A percentile compares a stretch with the other conserved stretches of the same genome.
phyloP scores from a whole-genome alignment of 2,329 filamentous ascomycete species.

The Aspergillus sp. region DNA sequence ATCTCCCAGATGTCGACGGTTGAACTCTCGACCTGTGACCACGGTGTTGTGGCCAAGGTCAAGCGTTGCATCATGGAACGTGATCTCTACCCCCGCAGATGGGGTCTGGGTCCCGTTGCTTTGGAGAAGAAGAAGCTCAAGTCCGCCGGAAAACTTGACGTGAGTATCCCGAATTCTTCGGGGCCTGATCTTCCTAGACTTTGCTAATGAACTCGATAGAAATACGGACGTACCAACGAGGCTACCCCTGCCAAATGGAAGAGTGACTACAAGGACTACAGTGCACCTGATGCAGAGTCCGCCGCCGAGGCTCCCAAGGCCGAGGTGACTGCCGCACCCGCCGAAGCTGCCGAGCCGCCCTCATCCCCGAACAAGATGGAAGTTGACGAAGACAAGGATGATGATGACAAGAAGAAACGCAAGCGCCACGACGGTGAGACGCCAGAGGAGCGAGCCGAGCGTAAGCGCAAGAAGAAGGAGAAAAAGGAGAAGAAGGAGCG shows the following conservation, averaged over 20 bases:
- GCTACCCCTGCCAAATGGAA: slow-evolving; percentile 93
- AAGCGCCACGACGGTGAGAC: slow-evolving; percentile 58
- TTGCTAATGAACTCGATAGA: slow-evolving; percentile 50
- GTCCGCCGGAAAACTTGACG: slow-evolving; percentile 92
- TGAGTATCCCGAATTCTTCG: slow-evolving; percentile 35
- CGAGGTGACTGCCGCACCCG: slow-evolving; percentile 30
- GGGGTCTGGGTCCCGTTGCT: slow-evolving; percentile 92
- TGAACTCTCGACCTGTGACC: slow-evolving; percentile 93
- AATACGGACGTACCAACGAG: slow-evolving; percentile 91
- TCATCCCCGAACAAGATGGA: slow-evolving; percentile 42
- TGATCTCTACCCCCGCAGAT: slow-evolving; percentile 92
- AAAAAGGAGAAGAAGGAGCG: slow-evolving; percentile 61
- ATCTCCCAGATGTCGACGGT: slow-evolving; percentile 98
- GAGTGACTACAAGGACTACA: slow-evolving; percentile 87
- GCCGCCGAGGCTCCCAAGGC: slow-evolving; percentile 45
- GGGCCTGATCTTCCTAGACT: neutral
- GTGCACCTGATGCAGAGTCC: slow-evolving; percentile 48
- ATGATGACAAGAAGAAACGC: slow-evolving; percentile 54
- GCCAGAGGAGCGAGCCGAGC: slow-evolving; percentile 47
- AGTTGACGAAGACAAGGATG: slow-evolving; percentile 42
- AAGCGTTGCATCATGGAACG: slow-evolving; percentile 99
- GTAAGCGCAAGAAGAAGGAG: slow-evolving; percentile 54
- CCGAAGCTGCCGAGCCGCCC: slow-evolving; percentile 27
- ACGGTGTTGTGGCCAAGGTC: slow-evolving; percentile 96
- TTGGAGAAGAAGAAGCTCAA: slow-evolving; percentile 99